Percentiles rank a stretch among this genome's conserved stretches.
These are phyloP conservation scores for Scenedesmus sp. DNA, from an alignment of 163 green algal genomes.

Conservation along the genomic window DNA sequence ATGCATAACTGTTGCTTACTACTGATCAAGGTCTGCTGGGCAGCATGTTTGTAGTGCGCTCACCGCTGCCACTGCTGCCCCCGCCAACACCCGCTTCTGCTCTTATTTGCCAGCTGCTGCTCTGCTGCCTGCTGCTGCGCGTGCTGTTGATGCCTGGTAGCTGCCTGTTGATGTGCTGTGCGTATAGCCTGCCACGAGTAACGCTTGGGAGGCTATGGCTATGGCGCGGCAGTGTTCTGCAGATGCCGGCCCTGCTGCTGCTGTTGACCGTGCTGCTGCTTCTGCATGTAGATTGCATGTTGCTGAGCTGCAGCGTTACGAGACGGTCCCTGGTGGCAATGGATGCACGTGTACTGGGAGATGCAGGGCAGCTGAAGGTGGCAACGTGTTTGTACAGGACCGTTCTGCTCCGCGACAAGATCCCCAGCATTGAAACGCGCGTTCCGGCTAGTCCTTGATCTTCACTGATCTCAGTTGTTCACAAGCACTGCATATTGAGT, in stretches of 20 bases:
- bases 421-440: neutral
- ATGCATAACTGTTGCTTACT: neutral
- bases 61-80: neutral
- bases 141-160: neutral
- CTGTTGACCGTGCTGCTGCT: constrained; percentile 10
- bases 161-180: neutral
- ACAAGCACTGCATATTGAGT: neutral
- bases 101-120: neutral
- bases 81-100: neutral
- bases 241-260: neutral
- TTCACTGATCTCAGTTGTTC: neutral
- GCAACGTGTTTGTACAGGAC: neutral
- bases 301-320: neutral
- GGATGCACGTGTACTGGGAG: neutral
- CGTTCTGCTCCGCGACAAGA: constrained; percentile 11
- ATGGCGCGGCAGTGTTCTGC: neutral
- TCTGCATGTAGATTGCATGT: neutral
- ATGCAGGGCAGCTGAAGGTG: neutral
- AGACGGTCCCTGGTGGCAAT: neutral
- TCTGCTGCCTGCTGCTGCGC: neutral
- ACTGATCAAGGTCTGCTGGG: neutral
- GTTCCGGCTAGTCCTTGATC: neutral
- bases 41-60: neutral
- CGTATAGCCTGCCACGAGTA: neutral
- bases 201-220: neutral